Evolutionary conservation across 2,329 filamentous ascomycete genomes (phyloP).

Genomic region (Pseudodiploospora longispora): DNA sequence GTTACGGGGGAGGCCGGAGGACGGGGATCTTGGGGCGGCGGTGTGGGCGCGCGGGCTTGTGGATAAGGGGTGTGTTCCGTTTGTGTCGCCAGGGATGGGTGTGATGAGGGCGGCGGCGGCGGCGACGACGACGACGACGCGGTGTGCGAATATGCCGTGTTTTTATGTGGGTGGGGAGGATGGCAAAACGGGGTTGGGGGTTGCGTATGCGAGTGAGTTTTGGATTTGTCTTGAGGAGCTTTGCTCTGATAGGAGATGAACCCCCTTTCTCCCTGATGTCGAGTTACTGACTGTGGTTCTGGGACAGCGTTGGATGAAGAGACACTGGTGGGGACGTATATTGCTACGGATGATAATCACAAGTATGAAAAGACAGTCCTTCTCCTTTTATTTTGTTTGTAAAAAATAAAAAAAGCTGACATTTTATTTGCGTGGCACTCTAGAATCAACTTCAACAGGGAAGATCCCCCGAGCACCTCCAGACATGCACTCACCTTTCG

Average conservation of each 20-base stretch:
- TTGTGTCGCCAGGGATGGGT: constrained; percentile 22
- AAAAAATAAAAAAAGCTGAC: no score
- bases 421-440: no score
- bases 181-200: constrained; percentile 30
- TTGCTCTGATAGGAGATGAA: no score
- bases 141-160: constrained; percentile 27
- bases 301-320: constrained; percentile 25
- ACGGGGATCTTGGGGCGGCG: constrained; percentile 20
- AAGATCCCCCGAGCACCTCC: no score
- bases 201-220: constrained; percentile 37
- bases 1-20: constrained; percentile 13
- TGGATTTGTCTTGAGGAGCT: not conserved
- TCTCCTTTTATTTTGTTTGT: not conserved
- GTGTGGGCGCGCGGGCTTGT: constrained; percentile 32
- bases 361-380: constrained; percentile 19
- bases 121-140: not conserved
- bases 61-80: constrained; percentile 31
- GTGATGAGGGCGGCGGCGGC: constrained; percentile 4
- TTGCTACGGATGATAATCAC: constrained; percentile 36
- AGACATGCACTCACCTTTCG: constrained; percentile 8
- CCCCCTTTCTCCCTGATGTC: not conserved
- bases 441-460: no score
- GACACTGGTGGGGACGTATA: constrained; percentile 30
- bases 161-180: constrained; percentile 34
- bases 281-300: not conserved